phyloP scores from a whole-genome alignment of 163 green algal genomes.

The Trebouxiophyceae sp. region DNA sequence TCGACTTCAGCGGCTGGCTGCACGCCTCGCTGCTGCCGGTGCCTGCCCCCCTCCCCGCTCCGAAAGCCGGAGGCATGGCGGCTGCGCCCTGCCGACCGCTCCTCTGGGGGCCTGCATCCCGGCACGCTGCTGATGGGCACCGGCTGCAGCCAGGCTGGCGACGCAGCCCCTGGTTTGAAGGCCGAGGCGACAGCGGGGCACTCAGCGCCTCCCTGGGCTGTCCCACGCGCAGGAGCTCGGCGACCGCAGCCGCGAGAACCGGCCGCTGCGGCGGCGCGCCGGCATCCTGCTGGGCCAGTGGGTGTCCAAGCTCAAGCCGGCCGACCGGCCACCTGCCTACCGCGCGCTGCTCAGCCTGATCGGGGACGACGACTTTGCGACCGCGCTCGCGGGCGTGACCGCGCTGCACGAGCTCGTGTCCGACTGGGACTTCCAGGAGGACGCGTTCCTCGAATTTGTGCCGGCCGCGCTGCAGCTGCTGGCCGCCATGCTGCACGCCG shows the following conservation, averaged over 20 bases:
- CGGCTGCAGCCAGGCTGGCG: too few relatives aligned
- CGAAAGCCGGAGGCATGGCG: too few relatives aligned
- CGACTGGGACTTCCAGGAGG: conserved; percentile 63
- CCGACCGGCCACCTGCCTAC: conserved; percentile 59
- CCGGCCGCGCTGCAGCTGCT: conserved; percentile 36
- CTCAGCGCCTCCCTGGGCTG: too few relatives aligned
- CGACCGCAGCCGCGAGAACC: conserved; percentile 24
- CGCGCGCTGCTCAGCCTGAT: conserved; percentile 44
- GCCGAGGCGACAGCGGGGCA: too few relatives aligned
- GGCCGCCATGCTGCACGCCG: conserved; percentile 26
- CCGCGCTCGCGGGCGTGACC: conserved; percentile 41
- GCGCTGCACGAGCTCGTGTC: conserved; percentile 56
- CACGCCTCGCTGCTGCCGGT: neutral
- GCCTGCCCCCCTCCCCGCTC: neutral
- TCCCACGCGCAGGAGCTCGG: conserved; percentile 42
- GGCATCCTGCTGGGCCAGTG: conserved; percentile 63
- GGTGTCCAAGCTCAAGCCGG: conserved; percentile 46
- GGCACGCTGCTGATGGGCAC: too few relatives aligned
- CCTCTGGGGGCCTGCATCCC: too few relatives aligned
- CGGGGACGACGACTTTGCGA: conserved; percentile 27
- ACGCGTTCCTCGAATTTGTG: conserved; percentile 39
- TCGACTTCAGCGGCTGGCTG: conserved; percentile 62
- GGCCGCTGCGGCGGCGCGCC: conserved; percentile 55
- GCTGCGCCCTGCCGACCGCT: too few relatives aligned
- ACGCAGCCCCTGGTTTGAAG: too few relatives aligned